These are phyloP conservation scores for Cucurbita argyrosperma DNA, from an alignment of 306 rosid species.

Conservation along the genomic window DNA sequence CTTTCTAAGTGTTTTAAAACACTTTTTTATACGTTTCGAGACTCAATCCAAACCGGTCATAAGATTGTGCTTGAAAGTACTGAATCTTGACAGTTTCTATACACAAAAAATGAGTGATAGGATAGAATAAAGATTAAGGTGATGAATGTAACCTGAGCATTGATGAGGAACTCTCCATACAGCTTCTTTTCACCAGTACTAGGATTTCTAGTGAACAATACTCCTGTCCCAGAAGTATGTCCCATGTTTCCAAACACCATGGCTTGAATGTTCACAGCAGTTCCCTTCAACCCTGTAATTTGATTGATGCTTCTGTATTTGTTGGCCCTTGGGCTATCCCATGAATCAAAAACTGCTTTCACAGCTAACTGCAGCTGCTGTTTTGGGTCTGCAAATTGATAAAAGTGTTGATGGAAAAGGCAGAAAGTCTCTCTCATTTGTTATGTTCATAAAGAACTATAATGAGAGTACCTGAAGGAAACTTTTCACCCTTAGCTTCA, in stretches of 20 bases:
- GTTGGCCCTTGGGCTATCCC: conserved; percentile 95
- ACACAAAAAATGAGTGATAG: no score
- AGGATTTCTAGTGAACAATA: conserved; percentile 89
- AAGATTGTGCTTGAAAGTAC: background rate
- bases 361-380: conserved; percentile 65
- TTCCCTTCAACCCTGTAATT: conserved; percentile 76
- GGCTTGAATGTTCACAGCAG: conserved; percentile 88
- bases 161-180: conserved; percentile 85
- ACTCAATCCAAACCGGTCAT: background rate
- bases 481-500: conserved; percentile 50
- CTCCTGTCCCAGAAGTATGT: conserved; percentile 89
- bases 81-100: no score
- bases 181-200: conserved; percentile 94
- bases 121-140: background rate
- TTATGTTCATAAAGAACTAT: background rate
- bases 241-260: conserved; percentile 99
- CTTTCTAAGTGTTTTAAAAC: background rate
- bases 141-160: conserved; percentile 65
- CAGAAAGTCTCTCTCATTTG: background rate
- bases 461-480: conserved; percentile 67
- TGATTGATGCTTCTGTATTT: conserved; percentile 83
- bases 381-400: conserved; percentile 59
- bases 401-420: background rate
- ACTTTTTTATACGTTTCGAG: background rate
- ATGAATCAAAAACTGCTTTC: conserved; percentile 88